A percentile compares a stretch with the other conserved stretches of the same genome.
phyloP scores from a whole-genome alignment of 2,329 filamentous ascomycete genomes.

The Reticulascus tulasneorum region DNA sequence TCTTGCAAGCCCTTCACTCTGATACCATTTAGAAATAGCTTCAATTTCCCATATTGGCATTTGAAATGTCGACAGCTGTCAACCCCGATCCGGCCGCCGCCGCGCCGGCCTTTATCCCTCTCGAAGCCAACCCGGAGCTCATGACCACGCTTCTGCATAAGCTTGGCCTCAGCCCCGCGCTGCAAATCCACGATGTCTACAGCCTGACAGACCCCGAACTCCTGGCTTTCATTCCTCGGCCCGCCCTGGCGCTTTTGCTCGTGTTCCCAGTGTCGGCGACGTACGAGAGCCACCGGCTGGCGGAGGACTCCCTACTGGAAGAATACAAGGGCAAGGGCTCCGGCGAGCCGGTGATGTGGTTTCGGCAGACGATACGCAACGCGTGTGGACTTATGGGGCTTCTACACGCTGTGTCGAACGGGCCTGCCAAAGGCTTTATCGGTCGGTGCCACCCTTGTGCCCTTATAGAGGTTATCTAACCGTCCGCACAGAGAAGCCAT shows the following conservation, averaged over 20 bases:
- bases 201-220: slow-evolving; percentile 82
- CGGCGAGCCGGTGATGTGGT: slow-evolving; percentile 81
- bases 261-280: slow-evolving; percentile 80
- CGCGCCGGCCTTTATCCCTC: slow-evolving; percentile 51
- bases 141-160: slow-evolving; percentile 80
- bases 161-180: slow-evolving; percentile 73
- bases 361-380: slow-evolving; percentile 90
- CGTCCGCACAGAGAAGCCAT: slow-evolving; percentile 36
- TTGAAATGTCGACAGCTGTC: too few relatives aligned
- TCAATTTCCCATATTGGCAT: neutral
- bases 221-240: slow-evolving; percentile 81
- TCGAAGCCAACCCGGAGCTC: slow-evolving; percentile 78
- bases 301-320: slow-evolving; percentile 63
- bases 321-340: slow-evolving; percentile 67
- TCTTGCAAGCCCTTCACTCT: too few relatives aligned
- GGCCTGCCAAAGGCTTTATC: slow-evolving; percentile 61
- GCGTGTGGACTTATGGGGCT: slow-evolving; percentile 89
- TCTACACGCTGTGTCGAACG: slow-evolving; percentile 78
- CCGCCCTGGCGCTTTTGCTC: slow-evolving; percentile 81
- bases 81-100: slow-evolving; percentile 35
- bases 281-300: slow-evolving; percentile 72
- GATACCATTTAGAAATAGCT: too few relatives aligned
- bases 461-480: too few relatives aligned
- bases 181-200: slow-evolving; percentile 88
- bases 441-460: slow-evolving; percentile 31